Conservation (phyloP, 2,329 filamentous ascomycete species). For the Scytalidium lignicola region DNA sequence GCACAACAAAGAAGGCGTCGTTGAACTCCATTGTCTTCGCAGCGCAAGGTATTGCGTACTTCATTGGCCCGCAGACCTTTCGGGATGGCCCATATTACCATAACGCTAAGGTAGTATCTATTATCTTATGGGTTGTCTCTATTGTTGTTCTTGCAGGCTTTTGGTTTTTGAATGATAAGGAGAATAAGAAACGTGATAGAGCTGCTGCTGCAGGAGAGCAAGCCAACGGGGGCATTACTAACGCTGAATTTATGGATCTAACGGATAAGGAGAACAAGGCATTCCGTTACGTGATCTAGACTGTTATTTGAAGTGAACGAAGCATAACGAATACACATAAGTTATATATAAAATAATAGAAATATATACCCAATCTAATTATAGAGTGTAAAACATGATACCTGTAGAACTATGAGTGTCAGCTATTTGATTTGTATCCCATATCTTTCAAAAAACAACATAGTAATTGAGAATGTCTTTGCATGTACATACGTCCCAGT, state of each 20-base stretch:
- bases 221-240: not conserved
- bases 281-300: constrained; percentile 1
- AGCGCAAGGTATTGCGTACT: not conserved
- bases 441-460: no score
- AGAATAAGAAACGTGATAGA: constrained; percentile 3
- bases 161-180: not conserved
- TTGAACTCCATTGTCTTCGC: not conserved
- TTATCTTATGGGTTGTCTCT: not conserved
- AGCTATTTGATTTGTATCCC: no score
- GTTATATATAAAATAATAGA: no score
- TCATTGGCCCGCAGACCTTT: constrained; percentile 1
- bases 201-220: not conserved
- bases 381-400: no score
- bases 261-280: constrained; percentile 5
- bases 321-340: no score
- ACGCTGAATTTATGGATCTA: constrained; percentile 3
- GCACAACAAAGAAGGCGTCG: not conserved
- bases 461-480: no score
- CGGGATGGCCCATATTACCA: not conserved
- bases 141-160: not conserved
- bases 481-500: no score
- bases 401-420: no score
- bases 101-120: not conserved
- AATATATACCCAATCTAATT: no score
- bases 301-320: not conserved